Percentiles rank a stretch among this genome's conserved stretches.
phyloP scores from a whole-genome alignment of 192 early-diverging fungal genomes.

The Coemansia sp. region DNA sequence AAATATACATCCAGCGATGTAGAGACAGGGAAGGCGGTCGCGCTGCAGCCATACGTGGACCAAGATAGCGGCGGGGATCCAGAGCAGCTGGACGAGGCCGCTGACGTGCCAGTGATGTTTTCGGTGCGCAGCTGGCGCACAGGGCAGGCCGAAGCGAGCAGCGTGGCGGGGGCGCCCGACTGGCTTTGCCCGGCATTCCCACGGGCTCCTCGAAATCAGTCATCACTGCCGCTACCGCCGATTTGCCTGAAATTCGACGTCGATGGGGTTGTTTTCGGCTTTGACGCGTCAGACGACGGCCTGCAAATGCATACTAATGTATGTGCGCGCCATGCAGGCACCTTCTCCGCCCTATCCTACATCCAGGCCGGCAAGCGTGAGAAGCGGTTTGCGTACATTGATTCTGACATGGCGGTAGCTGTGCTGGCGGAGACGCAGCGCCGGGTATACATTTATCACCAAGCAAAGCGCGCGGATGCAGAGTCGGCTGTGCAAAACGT shows the following conservation, averaged over 20 bases:
- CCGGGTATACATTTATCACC: conserved; percentile 47
- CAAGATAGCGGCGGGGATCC: conserved; percentile 29
- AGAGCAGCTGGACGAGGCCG: conserved; percentile 25
- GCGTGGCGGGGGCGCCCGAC: conserved; percentile 54
- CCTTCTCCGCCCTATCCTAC: conserved; percentile 69
- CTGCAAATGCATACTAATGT: background rate
- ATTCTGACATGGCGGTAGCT: conserved; percentile 40
- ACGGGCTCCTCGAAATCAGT: background rate
- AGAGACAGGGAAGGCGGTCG: background rate
- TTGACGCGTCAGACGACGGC: conserved; percentile 16
- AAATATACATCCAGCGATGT: conserved; percentile 57
- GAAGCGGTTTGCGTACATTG: conserved; percentile 59
- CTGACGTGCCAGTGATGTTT: conserved; percentile 27
- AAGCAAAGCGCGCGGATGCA: background rate
- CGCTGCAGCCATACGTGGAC: conserved; percentile 22
- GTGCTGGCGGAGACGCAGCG: conserved; percentile 46
- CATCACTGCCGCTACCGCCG: conserved; percentile 30
- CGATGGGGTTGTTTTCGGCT: conserved; percentile 64
- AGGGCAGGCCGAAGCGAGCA: conserved; percentile 43
- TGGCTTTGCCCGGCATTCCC: conserved; percentile 60
- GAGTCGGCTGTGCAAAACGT: conserved; percentile 36
- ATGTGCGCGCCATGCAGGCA: conserved; percentile 49
- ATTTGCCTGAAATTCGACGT: conserved; percentile 67
- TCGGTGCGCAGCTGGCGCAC: conserved; percentile 38
- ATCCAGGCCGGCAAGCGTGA: conserved; percentile 77